Evolutionary conservation across 768 basidiomycete species (phyloP).

Genomic region (Auriscalpium orientale): DNA sequence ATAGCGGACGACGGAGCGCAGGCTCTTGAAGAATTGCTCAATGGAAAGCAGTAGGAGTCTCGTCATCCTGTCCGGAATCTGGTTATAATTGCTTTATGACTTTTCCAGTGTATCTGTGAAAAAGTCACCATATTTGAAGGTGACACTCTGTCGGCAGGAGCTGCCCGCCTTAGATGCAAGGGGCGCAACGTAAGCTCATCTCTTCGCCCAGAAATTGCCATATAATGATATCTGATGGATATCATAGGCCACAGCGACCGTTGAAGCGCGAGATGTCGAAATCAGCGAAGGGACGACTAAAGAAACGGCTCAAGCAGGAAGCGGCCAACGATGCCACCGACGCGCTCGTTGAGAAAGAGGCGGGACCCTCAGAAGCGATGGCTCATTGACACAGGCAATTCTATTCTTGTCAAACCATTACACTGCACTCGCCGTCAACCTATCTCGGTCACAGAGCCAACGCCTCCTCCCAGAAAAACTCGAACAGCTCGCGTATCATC

Average conservation of each 20-base stretch:
- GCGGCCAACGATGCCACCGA: background rate
- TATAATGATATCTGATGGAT: background rate
- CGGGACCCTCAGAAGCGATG: too few relatives aligned
- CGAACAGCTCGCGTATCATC: constrained; percentile 26
- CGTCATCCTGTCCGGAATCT: too few relatives aligned
- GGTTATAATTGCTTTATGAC: background rate
- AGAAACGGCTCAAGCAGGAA: constrained; percentile 33
- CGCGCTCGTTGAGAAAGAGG: too few relatives aligned
- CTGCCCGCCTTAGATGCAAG: constrained; percentile 25
- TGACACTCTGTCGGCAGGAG: constrained; percentile 49
- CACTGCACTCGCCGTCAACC: too few relatives aligned
- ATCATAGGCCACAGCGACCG: constrained; percentile 50
- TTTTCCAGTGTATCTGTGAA: constrained; percentile 11
- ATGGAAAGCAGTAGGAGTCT: constrained; percentile 52
- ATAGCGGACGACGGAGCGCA: constrained; percentile 15
- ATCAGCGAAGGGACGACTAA: constrained; percentile 48
- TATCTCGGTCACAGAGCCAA: background rate
- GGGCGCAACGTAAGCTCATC: constrained; percentile 44
- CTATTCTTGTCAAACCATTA: too few relatives aligned
- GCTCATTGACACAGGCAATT: too few relatives aligned
- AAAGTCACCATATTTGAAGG: constrained; percentile 60
- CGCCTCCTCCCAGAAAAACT: constrained; percentile 16
- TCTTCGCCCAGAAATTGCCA: background rate
- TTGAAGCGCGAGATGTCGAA: constrained; percentile 45
- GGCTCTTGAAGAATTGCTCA: constrained; percentile 31